Evolutionary conservation across 2,329 filamentous ascomycete genomes (phyloP), one percentile per base, ranked within the genome.

Genomic region (Fusarium nurragi): DNA sequence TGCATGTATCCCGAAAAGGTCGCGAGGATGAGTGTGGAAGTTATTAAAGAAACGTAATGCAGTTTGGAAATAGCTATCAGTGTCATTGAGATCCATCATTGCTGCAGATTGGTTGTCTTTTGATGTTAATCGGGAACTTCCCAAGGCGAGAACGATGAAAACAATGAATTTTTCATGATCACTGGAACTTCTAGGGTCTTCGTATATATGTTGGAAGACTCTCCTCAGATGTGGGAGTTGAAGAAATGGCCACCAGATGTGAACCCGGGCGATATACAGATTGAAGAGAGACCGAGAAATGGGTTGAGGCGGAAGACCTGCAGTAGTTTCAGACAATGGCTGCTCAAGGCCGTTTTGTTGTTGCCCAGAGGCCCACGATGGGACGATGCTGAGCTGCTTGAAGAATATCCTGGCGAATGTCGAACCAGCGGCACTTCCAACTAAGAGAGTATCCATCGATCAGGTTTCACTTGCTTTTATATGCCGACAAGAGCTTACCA

Each of bases 381-480:
- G 34, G 2, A 47, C 6, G 1, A 57, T 26, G n/a, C 28, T 47
- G 0, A 57, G 50, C 4, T 57, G 54, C 0, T 55, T 57, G 18
- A 57, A 57, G 50, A 57, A 57, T 3, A 57, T 57, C 2, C 54
- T 57, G 2, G 54, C 54, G 1, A 57, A 57, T 3, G 54, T 57
- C 2, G 54, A 57, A 2, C 54, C 54, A 8, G 54, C 54, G 3
- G 54, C 54, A 18, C 54, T 55, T 4, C 54, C 54, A 10, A 57
- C 54, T 57, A 26, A 19, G 30, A 25, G 5, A n/a, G 11, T 5
- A 6, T 4, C 4, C 13, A 43, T 34, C 7, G 53, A 2, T 19
- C 3, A 10, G 5, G 16, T 19, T 13, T 4, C 9, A 30, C 3
- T 6, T 22, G 12, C n/a, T 13, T 14, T 5, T 10, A 8, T 5